Percentiles rank a stretch among this genome's conserved stretches.
These are phyloP conservation scores for Talaromyces pinophilus DNA, from an alignment of 2,329 filamentous ascomycete species.

Conservation along the genomic window DNA sequence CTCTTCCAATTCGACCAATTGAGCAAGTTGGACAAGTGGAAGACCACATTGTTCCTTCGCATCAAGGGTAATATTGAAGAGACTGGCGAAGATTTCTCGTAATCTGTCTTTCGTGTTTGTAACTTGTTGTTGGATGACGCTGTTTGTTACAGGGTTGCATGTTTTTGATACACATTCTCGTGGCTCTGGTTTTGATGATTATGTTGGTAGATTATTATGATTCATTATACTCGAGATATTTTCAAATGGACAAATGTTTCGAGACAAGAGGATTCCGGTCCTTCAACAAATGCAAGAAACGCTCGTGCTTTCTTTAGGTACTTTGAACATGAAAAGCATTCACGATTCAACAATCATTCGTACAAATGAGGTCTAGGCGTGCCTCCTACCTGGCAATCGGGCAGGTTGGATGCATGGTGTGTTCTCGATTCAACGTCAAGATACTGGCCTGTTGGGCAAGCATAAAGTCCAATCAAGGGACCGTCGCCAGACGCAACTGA, in stretches of 20 bases:
- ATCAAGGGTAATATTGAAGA: constrained; percentile 83
- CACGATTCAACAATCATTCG: too few relatives aligned
- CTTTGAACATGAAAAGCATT: too few relatives aligned
- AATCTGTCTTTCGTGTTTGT: constrained; percentile 26
- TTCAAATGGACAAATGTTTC: not conserved
- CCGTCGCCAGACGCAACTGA: too few relatives aligned
- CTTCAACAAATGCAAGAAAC: too few relatives aligned
- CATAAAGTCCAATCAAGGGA: too few relatives aligned
- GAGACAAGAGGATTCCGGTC: too few relatives aligned
- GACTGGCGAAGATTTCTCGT: constrained; percentile 68
- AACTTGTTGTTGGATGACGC: not conserved
- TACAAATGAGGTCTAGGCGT: too few relatives aligned
- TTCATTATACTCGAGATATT: not conserved
- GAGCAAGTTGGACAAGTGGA: constrained; percentile 95
- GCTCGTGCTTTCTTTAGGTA: too few relatives aligned
- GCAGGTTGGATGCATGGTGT: too few relatives aligned
- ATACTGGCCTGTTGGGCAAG: too few relatives aligned
- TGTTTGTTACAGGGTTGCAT: not conserved
- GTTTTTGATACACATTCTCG: not conserved
- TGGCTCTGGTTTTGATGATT: not conserved
- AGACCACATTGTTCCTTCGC: constrained; percentile 79
- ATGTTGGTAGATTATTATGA: not conserved
- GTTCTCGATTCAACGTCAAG: too few relatives aligned
- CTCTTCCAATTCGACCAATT: constrained; percentile 88
- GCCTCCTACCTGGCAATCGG: too few relatives aligned